phyloP scores from a whole-genome alignment of 805 yeast genomes.

The Cyberlindnera euphorbiae region DNA sequence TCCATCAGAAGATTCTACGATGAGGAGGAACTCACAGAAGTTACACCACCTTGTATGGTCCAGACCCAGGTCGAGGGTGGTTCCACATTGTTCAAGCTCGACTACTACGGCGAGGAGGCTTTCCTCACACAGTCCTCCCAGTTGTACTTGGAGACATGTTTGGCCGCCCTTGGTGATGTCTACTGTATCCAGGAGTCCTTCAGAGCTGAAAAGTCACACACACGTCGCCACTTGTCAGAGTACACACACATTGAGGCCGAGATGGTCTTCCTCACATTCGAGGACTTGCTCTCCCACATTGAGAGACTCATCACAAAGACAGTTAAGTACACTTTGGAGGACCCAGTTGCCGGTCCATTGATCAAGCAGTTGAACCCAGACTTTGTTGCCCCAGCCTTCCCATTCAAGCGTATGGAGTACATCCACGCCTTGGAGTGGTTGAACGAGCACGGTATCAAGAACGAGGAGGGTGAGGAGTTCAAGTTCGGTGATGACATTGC shows the following conservation, averaged over 20 bases:
- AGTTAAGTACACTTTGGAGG: slow-evolving; percentile 74
- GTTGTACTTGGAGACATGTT: slow-evolving; percentile 91
- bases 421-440: slow-evolving; percentile 92
- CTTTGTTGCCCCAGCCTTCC: slow-evolving; percentile 75
- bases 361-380: slow-evolving; percentile 89
- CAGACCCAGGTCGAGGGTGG: slow-evolving; percentile 99
- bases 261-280: slow-evolving; percentile 81
- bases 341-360: slow-evolving; percentile 89
- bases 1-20: slow-evolving; percentile 72
- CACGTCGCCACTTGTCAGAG: slow-evolving; percentile 96
- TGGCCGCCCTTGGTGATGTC: slow-evolving; percentile 95
- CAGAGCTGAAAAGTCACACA: slow-evolving; percentile 98
- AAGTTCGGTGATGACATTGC: slow-evolving; percentile 98
- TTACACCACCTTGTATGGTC: slow-evolving; percentile 99
- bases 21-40: slow-evolving; percentile 78
- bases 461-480: slow-evolving; percentile 92
- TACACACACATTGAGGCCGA: slow-evolving; percentile 97
- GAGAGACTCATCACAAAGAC: slow-evolving; percentile 71
- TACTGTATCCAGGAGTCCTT: slow-evolving; percentile 97
- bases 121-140: slow-evolving; percentile 96
- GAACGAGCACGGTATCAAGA: slow-evolving; percentile 88
- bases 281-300: slow-evolving; percentile 79
- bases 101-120: slow-evolving; percentile 96
- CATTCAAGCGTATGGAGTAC: slow-evolving; percentile 90
- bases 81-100: slow-evolving; percentile 85